These are phyloP conservation scores for Penicillium capsulatum DNA, from an alignment of 2,329 filamentous ascomycete species.

Conservation along the genomic window DNA sequence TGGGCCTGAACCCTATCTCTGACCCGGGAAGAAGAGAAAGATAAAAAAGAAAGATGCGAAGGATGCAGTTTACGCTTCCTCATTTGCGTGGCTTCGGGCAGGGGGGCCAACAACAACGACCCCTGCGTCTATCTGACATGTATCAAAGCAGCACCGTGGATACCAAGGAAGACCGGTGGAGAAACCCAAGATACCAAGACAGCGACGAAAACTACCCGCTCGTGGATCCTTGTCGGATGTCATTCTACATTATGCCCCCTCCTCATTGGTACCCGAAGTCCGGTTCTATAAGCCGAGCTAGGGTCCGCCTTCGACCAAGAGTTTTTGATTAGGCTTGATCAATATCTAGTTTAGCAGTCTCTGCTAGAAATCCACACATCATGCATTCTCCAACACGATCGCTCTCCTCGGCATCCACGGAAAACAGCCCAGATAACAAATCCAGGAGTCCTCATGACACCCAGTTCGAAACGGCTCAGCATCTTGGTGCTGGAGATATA, in stretches of 20 bases:
- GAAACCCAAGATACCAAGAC: slow-evolving; percentile 7
- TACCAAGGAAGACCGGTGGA: slow-evolving; percentile 11
- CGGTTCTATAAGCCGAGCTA: background rate
- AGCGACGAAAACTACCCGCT: background rate
- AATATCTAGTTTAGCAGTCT: too few relatives aligned
- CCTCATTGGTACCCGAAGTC: too few relatives aligned
- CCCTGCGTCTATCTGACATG: slow-evolving; percentile 1
- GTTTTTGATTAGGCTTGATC: too few relatives aligned
- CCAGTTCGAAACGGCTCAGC: background rate
- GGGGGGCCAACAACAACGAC: background rate
- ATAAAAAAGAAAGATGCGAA: too few relatives aligned
- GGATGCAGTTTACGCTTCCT: too few relatives aligned
- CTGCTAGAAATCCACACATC: background rate
- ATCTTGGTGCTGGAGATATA: too few relatives aligned
- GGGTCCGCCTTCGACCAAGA: background rate
- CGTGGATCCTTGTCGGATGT: slow-evolving; percentile 7
- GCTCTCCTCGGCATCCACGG: slow-evolving; percentile 5
- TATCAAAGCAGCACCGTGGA: slow-evolving; percentile 1
- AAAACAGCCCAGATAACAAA: slow-evolving; percentile 2
- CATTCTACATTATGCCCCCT: background rate
- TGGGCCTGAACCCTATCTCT: too few relatives aligned
- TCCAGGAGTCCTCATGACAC: background rate
- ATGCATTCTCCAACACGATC: slow-evolving; percentile 3
- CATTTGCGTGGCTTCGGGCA: too few relatives aligned
- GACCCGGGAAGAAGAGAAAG: too few relatives aligned